These are phyloP conservation scores for Betula pendula DNA, from an alignment of 306 rosid species.

Conservation along the genomic window DNA sequence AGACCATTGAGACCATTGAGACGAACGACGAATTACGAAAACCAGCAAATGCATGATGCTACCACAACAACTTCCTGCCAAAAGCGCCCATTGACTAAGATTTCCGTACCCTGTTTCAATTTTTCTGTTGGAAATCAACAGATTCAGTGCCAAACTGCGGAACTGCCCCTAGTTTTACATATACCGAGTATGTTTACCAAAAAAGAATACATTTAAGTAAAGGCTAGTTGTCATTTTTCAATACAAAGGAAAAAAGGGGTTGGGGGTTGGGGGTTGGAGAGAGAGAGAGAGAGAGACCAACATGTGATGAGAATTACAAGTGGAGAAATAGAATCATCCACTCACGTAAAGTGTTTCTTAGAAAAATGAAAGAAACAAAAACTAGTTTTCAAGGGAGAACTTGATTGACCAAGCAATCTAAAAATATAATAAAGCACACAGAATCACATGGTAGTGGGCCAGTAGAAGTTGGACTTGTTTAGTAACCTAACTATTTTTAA, in stretches of 20 bases:
- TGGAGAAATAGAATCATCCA: not conserved
- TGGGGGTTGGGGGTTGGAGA: not conserved
- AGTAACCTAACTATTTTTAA: conserved; percentile 19
- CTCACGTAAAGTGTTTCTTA: conserved; percentile 22
- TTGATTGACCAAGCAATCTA: conserved; percentile 15
- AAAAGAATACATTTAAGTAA: not conserved
- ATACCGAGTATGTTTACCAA: not conserved
- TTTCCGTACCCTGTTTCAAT: conserved; percentile 8
- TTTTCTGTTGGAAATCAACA: conserved; percentile 7
- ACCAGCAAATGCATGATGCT: not conserved
- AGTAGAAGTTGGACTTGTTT: conserved; percentile 23
- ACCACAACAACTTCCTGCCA: conserved; percentile 19
- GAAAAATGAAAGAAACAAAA: conserved; percentile 24
- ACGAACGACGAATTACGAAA: not conserved
- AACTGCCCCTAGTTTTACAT: conserved; percentile 55
- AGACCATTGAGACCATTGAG: not conserved
- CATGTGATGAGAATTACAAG: conserved; percentile 8
- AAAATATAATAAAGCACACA: conserved; percentile 9
- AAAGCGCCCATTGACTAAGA: conserved; percentile 41
- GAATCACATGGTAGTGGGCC: conserved; percentile 24
- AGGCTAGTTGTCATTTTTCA: conserved; percentile 10
- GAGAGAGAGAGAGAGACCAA: conserved; percentile 2
- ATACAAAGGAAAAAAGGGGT: not conserved
- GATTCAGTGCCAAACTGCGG: not conserved
- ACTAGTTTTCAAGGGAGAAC: conserved; percentile 41